Evolutionary conservation across 1,139 yeast species (phyloP).

Genomic region (Diutina siamensis): DNA sequence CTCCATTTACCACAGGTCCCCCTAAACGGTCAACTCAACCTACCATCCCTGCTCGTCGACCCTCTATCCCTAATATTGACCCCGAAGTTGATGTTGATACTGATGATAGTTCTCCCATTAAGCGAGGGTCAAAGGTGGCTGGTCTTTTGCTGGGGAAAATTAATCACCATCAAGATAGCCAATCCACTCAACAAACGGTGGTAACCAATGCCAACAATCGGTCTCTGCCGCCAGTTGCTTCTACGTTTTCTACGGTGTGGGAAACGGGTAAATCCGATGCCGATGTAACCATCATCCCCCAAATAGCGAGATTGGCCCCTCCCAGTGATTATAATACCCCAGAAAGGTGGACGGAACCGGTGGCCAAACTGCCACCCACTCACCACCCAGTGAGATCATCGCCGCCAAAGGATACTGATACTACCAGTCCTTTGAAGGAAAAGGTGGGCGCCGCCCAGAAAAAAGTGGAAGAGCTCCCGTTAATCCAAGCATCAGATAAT

Average conservation of each 20-base stretch:
- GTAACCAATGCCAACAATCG: not conserved
- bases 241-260: too few relatives aligned
- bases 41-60: not conserved
- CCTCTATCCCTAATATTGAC: not conserved
- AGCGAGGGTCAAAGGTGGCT: constrained; percentile 1
- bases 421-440: not conserved
- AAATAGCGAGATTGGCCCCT: not conserved
- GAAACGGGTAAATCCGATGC: not conserved
- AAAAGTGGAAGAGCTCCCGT: not conserved
- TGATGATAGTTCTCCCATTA: constrained; percentile 4
- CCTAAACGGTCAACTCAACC: not conserved
- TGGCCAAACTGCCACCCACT: not conserved
- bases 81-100: not conserved
- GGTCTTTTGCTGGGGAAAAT: not conserved
- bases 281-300: not conserved
- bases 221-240: not conserved
- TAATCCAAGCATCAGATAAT: not conserved
- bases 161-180: not conserved
- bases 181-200: not conserved
- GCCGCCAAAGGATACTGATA: not conserved
- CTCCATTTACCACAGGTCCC: not conserved
- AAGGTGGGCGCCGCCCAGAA: not conserved
- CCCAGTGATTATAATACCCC: not conserved
- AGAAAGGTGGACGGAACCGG: constrained; percentile 3
- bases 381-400: not conserved